Evolutionary conservation across 352 stramenopile species (phyloP), one percentile per base, ranked within the genome.

Genomic region (Blastocystis sp.): DNA sequence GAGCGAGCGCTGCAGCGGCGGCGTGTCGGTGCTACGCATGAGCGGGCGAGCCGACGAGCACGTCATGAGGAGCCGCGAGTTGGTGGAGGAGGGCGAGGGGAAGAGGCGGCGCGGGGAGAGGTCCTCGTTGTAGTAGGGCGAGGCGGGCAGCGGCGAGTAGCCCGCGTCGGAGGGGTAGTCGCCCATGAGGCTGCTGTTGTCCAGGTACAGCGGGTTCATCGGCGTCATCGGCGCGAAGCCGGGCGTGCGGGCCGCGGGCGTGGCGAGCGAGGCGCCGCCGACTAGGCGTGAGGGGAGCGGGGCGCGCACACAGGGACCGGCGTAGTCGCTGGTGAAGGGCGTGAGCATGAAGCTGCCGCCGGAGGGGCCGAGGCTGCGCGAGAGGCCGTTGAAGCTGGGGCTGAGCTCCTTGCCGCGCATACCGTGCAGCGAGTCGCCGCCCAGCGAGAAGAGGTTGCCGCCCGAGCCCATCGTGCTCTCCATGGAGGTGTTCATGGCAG

Each of bases 131-230:
- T 34, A 19, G 61, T 69, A 69, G n/a, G 74, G 74, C 0, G 74
- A 84, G n/a, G 52, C 59, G 34, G 64, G 64, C 5, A 84, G 34
- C n/a, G 74, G 74, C 2, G 74, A 84, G 61, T 84, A 84, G 23
- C 74, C 74, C 3, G 74, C 17, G 10, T 84, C 74, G 2, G 74
- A 84, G 4, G 66, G 10, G 53, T 52, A 84, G 61, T 84, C 74
- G 53, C 69, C 69, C 74, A 84, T 84, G 0, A 52, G 17, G 10
- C 34, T 21, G 9, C 1, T 19, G 64, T 74, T 74, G n/a, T 74
- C 64, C n/a, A 38, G 23, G 43, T 84, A 84, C 2, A 84, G 48
- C n/a, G 34, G 11, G 40, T 52, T 52, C 40, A 52, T 62, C 23
- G 71, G 71, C 28, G 71, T 64, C 2, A 81, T 66, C 14, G 71